Conservation (phyloP, 2,329 filamentous ascomycete genomes). For the Calycina herbarum region DNA sequence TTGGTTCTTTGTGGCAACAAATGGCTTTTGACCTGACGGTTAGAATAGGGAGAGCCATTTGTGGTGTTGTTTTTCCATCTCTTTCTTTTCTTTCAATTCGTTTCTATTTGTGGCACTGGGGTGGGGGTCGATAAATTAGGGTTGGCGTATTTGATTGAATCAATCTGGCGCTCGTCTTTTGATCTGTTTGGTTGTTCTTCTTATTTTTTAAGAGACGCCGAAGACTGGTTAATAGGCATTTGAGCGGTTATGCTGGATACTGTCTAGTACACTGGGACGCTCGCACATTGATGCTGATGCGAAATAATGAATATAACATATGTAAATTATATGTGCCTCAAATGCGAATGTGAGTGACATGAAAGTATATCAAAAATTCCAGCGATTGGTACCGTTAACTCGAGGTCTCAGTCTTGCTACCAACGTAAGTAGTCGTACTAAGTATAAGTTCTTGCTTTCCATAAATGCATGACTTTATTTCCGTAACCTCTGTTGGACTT, state of each 20-base stretch:
- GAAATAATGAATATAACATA: conserved; percentile 30
- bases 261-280: conserved; percentile 10
- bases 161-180: conserved; percentile 2
- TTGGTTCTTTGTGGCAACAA: conserved; percentile 4
- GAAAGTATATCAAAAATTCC: too few relatives aligned
- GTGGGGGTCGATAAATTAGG: background rate
- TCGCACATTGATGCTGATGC: conserved; percentile 24
- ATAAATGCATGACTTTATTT: too few relatives aligned
- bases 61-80: background rate
- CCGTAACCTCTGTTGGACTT: too few relatives aligned
- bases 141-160: conserved; percentile 2
- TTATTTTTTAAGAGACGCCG: background rate
- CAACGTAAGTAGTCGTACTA: too few relatives aligned
- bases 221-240: conserved; percentile 8
- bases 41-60: background rate
- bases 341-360: too few relatives aligned
- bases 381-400: too few relatives aligned
- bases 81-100: background rate
- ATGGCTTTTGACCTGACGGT: background rate
- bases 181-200: conserved; percentile 5
- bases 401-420: too few relatives aligned
- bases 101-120: background rate
- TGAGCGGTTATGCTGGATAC: conserved; percentile 1
- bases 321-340: conserved; percentile 6
- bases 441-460: too few relatives aligned